Evolutionary conservation across 495 filamentous ascomycete species (phyloP).

Genomic region (Xylaria cubensis): DNA sequence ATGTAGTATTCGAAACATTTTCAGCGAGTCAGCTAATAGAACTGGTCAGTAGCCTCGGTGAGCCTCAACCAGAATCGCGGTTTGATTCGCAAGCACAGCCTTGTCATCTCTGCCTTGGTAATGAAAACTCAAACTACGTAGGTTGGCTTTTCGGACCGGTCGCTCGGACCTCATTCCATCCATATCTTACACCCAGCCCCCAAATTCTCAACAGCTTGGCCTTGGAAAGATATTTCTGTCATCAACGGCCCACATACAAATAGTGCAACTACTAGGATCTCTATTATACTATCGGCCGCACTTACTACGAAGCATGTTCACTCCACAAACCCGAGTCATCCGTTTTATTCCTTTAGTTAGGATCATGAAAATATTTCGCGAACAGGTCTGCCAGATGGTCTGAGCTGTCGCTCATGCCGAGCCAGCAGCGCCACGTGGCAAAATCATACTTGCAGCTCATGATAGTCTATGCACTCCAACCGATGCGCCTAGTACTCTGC

Average conservation of each 20-base stretch:
- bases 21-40: not conserved
- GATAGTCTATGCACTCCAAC: not conserved
- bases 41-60: slow-evolving; percentile 4
- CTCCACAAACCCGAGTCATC: slow-evolving; percentile 14
- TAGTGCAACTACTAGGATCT: slow-evolving; percentile 10
- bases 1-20: not conserved
- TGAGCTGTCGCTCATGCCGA: not conserved
- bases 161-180: slow-evolving; percentile 18
- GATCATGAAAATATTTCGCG: not conserved
- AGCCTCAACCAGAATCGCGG: not conserved
- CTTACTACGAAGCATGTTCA: not conserved
- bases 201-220: slow-evolving; percentile 12
- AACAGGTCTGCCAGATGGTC: slow-evolving; percentile 7
- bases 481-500: not conserved
- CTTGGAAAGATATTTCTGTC: slow-evolving; percentile 1
- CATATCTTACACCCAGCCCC: slow-evolving; percentile 4
- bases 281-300: not conserved
- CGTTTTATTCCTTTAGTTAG: slow-evolving; percentile 9
- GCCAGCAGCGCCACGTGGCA: slow-evolving; percentile 17
- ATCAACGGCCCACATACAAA: slow-evolving; percentile 4
- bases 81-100: slow-evolving; percentile 2
- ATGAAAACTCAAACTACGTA: not conserved
- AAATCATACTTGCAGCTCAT: not conserved
- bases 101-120: not conserved
- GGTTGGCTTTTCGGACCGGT: not conserved